Evolutionary conservation across 495 filamentous ascomycete species (phyloP).

Genomic region (Penicillium bovifimosum): DNA sequence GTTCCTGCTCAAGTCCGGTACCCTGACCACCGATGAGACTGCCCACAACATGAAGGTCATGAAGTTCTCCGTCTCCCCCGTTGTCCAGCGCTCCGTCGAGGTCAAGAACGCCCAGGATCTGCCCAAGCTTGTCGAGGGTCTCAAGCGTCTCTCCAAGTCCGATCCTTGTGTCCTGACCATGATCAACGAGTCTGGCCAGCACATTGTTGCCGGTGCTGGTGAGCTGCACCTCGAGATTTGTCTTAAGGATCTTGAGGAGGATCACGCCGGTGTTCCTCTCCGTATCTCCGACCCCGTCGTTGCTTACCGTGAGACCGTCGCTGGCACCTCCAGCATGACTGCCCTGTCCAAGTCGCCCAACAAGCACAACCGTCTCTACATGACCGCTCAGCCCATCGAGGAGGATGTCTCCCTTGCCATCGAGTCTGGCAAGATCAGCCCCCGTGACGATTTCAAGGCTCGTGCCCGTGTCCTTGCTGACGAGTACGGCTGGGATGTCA

Average conservation of each 20-base stretch:
- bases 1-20: constrained; percentile 99
- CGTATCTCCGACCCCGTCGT: constrained; percentile 96
- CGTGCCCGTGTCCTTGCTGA: constrained; percentile 96
- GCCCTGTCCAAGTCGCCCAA: constrained; percentile 99
- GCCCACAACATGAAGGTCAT: constrained; percentile 99
- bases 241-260: constrained; percentile 99
- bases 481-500: constrained; percentile 98
- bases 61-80: constrained; percentile 99
- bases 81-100: constrained; percentile 97
- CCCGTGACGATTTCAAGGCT: constrained; percentile 98
- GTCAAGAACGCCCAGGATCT: constrained; percentile 99
- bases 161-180: constrained; percentile 93
- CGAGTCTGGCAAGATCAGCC: constrained; percentile 83
- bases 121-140: constrained; percentile 99
- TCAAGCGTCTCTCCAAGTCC: constrained; percentile 99
- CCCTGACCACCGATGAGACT: constrained; percentile 91
- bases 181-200: constrained; percentile 90
- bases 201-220: constrained; percentile 98
- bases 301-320: constrained; percentile 94
- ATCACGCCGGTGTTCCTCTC: constrained; percentile 97
- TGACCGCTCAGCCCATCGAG: constrained; percentile 79
- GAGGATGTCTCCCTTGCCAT: constrained; percentile 91
- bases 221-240: constrained; percentile 99
- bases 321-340: constrained; percentile 76
- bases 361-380: constrained; percentile 99